A percentile compares a stretch with the other conserved stretches of the same genome.
Conservation (phyloP, 306 rosid genomes). For the Astragalus membranaceus region DNA sequence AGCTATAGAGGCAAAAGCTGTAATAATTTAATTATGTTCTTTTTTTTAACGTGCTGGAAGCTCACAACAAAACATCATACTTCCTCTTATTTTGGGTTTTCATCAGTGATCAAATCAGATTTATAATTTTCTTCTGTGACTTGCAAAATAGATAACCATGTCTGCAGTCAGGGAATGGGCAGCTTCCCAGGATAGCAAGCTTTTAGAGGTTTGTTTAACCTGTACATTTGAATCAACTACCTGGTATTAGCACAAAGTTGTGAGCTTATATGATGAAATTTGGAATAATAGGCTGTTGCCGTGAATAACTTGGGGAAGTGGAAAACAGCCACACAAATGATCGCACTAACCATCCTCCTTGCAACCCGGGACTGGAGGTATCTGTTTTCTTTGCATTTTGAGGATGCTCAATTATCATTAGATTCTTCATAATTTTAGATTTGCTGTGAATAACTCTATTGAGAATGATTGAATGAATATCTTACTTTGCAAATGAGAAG, state of each 20-base stretch:
- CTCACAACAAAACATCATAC: no score
- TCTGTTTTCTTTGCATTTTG: not conserved
- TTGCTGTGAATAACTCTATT: no score
- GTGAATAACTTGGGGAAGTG: constrained; percentile 99
- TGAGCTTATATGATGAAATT: constrained; percentile 5
- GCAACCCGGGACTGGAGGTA: constrained; percentile 92
- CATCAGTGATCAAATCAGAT: not conserved
- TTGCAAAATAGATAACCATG: constrained; percentile 77
- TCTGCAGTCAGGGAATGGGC: constrained; percentile 99
- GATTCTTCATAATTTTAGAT: not conserved
- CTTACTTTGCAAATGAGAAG: no score
- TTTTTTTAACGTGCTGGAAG: no score
- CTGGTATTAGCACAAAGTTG: not conserved
- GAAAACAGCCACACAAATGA: constrained; percentile 99
- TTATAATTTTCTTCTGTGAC: constrained; percentile 21
- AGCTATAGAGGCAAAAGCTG: not conserved
- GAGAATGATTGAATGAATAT: no score
- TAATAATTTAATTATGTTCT: not conserved
- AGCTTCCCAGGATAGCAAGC: constrained; percentile 86
- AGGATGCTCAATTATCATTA: constrained; percentile 9
- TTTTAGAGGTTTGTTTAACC: constrained; percentile 70
- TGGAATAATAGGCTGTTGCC: constrained; percentile 71
- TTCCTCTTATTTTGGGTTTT: no score
- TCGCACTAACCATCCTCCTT: constrained; percentile 75
- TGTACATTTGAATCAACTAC: constrained; percentile 3